Evolutionary conservation across 2,329 filamentous ascomycete genomes (phyloP).

Genomic region (Endothia cerciana): DNA sequence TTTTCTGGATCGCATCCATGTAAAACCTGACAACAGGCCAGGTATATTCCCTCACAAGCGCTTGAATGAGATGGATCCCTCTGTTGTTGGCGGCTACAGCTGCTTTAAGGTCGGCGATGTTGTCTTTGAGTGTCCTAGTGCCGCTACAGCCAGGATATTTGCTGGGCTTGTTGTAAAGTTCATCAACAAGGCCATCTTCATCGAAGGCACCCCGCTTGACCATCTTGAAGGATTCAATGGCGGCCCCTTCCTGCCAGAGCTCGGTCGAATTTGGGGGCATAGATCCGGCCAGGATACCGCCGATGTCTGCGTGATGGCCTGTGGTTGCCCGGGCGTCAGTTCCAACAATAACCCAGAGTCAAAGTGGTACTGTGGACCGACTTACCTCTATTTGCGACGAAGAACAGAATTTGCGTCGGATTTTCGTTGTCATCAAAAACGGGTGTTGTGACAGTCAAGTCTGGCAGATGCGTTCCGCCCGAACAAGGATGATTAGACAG

Average conservation of each 20-base stretch:
- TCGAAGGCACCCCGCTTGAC: conserved; percentile 77
- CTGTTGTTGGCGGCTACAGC: conserved; percentile 87
- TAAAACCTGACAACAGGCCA: conserved; percentile 79
- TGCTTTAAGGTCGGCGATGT: conserved; percentile 83
- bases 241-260: conserved; percentile 67
- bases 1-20: conserved; percentile 81
- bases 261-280: conserved; percentile 78
- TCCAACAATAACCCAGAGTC: background rate
- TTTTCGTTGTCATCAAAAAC: conserved; percentile 69
- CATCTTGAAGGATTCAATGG: conserved; percentile 69
- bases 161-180: conserved; percentile 74
- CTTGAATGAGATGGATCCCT: conserved; percentile 78
- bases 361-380: background rate
- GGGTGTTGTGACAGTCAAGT: conserved; percentile 81
- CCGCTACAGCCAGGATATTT: conserved; percentile 76
- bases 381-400: conserved; percentile 61
- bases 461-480: conserved; percentile 81
- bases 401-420: conserved; percentile 70
- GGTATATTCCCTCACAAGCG: conserved; percentile 77
- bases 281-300: conserved; percentile 78
- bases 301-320: conserved; percentile 83
- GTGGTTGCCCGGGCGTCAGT: conserved; percentile 45
- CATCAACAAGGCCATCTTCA: conserved; percentile 72
- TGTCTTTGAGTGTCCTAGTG: conserved; percentile 78
- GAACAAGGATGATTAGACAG: conserved; percentile 85